These are phyloP conservation scores for Panellus pusillus DNA, from an alignment of 768 basidiomycete species.

Conservation along the genomic window DNA sequence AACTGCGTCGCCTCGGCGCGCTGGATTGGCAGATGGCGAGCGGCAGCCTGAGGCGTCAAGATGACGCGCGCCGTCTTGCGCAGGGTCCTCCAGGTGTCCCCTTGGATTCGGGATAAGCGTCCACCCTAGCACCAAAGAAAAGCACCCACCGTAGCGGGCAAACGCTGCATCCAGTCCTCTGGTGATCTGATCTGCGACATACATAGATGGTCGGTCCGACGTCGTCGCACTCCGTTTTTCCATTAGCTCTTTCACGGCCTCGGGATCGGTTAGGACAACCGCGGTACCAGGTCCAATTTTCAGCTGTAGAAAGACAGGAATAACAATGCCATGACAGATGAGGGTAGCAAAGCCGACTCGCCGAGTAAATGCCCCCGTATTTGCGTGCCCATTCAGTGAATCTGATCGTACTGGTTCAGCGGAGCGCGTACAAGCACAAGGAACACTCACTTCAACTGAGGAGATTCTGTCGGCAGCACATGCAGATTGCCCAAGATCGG, in stretches of 20 bases:
- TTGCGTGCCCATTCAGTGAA: constrained; percentile 30
- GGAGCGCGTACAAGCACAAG: background rate
- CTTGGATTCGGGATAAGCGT: background rate
- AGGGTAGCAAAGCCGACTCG: constrained; percentile 5
- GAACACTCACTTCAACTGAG: constrained; percentile 13
- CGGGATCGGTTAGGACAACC: constrained; percentile 26
- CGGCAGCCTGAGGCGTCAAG: constrained; percentile 24
- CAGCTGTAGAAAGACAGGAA: background rate
- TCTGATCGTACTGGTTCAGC: constrained; percentile 3
- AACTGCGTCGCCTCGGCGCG: constrained; percentile 22
- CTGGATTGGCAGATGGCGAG: constrained; percentile 22
- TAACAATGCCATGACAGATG: too few relatives aligned
- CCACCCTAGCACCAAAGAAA: background rate
- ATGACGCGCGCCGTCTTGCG: constrained; percentile 19
- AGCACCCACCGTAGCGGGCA: constrained; percentile 15
- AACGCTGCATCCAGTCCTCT: constrained; percentile 22
- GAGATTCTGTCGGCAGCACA: constrained; percentile 10
- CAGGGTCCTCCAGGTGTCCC: constrained; percentile 12
- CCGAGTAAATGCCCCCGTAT: constrained; percentile 31
- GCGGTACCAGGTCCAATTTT: constrained; percentile 24
- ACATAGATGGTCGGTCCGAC: constrained; percentile 25
- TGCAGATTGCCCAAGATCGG: constrained; percentile 17
- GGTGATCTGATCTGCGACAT: constrained; percentile 22
- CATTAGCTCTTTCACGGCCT: constrained; percentile 28
- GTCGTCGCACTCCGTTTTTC: constrained; percentile 27